Evolutionary conservation across 1,284 basidiomycete genomes (phyloP).

Genomic region (Apiotrichum gracile): DNA sequence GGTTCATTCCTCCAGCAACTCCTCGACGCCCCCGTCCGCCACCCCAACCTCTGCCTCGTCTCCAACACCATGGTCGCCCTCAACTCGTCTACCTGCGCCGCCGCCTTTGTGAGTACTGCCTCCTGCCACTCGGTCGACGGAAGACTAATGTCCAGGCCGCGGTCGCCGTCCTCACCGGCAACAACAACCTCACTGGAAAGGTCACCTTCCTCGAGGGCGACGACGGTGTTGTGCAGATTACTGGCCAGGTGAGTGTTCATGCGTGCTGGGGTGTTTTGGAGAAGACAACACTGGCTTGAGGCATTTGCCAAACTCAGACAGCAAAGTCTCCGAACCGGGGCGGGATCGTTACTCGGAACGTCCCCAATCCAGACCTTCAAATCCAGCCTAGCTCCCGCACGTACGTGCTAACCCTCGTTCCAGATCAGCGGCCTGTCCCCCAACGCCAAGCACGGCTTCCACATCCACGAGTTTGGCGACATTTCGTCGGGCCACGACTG

Average conservation of each 20-base stretch:
- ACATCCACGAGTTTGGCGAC: slow-evolving; percentile 13
- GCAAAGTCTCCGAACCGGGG: too few relatives aligned
- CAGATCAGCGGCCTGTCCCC: slow-evolving; percentile 8
- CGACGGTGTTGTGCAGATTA: slow-evolving; percentile 2
- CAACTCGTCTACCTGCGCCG: background rate
- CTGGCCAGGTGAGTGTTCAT: slow-evolving; percentile 9
- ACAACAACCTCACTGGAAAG: slow-evolving; percentile 3
- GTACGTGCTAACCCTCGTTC: background rate
- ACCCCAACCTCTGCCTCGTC: slow-evolving; percentile 1
- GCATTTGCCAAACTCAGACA: too few relatives aligned
- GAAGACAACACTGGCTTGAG: too few relatives aligned
- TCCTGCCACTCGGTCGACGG: background rate
- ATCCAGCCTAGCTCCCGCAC: too few relatives aligned
- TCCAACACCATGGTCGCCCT: slow-evolving; percentile 4
- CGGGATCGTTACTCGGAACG: too few relatives aligned
- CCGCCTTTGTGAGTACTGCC: too few relatives aligned
- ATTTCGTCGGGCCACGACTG: slow-evolving; percentile 4
- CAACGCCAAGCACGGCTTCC: slow-evolving; percentile 11
- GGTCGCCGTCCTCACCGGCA: slow-evolving; percentile 7
- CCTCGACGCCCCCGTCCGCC: background rate
- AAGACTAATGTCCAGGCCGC: background rate
- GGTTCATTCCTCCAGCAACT: background rate
- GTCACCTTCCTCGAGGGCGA: slow-evolving; percentile 8
- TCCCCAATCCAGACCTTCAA: too few relatives aligned
- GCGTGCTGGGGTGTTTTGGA: too few relatives aligned